phyloP scores from a whole-genome alignment of 805 yeast genomes.

The Teunomyces cretensis region DNA sequence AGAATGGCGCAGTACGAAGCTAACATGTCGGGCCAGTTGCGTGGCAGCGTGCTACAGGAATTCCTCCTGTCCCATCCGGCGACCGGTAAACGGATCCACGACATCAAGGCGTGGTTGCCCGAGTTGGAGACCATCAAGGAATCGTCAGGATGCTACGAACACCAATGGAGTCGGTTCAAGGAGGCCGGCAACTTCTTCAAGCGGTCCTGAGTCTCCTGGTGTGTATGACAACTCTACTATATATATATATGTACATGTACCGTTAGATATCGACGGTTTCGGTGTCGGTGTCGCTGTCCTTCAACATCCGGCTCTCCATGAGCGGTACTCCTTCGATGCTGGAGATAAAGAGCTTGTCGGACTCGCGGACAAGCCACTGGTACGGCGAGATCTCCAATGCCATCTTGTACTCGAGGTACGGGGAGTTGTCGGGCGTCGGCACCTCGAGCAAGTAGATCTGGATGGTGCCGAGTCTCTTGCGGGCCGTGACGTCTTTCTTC shows the following conservation, averaged over 20 bases:
- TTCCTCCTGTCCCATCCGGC: slow-evolving; percentile 89
- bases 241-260: slow-evolving; percentile 1
- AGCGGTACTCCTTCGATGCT: not conserved
- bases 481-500: slow-evolving; percentile 15
- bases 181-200: slow-evolving; percentile 7
- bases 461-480: slow-evolving; percentile 31
- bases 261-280: slow-evolving; percentile 12
- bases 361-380: not conserved
- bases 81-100: slow-evolving; percentile 65
- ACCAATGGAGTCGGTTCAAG: slow-evolving; percentile 17
- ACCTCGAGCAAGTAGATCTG: slow-evolving; percentile 27
- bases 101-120: slow-evolving; percentile 68
- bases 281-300: slow-evolving; percentile 5
- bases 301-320: slow-evolving; percentile 5
- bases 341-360: not conserved
- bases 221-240: no score
- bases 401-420: slow-evolving; percentile 16
- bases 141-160: slow-evolving; percentile 36
- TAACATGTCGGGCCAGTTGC: slow-evolving; percentile 36
- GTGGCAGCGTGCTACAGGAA: slow-evolving; percentile 44
- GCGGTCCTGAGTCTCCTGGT: not conserved
- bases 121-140: slow-evolving; percentile 48
- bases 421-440: not conserved
- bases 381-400: slow-evolving; percentile 19
- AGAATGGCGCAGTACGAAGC: slow-evolving; percentile 58